phyloP scores from a whole-genome alignment of 2,329 filamentous ascomycete species.

The Lasiodiplodia gonubiensis region DNA sequence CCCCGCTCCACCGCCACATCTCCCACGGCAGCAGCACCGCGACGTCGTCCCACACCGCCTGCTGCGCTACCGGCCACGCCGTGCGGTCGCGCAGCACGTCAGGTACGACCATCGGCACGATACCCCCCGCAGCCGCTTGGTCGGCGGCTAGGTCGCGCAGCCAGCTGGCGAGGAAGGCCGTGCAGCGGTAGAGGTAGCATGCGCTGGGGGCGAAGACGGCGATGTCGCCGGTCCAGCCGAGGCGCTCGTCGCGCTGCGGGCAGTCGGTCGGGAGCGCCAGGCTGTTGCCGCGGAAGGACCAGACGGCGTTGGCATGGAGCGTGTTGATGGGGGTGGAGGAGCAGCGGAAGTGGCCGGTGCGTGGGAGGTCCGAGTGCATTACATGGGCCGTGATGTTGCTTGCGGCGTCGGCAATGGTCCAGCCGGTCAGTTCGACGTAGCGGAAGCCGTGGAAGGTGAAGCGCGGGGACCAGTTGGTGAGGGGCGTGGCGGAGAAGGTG shows the following conservation, averaged over 20 bases:
- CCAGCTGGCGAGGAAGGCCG: constrained; percentile 59
- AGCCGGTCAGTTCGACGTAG: constrained; percentile 57
- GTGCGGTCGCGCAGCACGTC: constrained; percentile 28
- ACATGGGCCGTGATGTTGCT: constrained; percentile 46
- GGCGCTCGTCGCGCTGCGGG: constrained; percentile 61
- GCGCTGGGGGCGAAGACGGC: constrained; percentile 59
- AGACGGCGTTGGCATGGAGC: constrained; percentile 61
- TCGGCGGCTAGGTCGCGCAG: constrained; percentile 54
- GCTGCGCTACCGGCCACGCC: constrained; percentile 28
- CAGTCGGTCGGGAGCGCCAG: constrained; percentile 64
- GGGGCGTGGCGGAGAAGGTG: constrained; percentile 39
- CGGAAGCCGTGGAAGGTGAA: constrained; percentile 63
- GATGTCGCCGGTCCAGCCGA: constrained; percentile 61
- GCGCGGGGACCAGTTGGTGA: constrained; percentile 51
- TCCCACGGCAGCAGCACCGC: constrained; percentile 46
- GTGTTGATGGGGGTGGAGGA: constrained; percentile 60
- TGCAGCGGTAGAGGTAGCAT: constrained; percentile 60
- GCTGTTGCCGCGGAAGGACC: constrained; percentile 66
- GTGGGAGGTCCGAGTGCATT: constrained; percentile 60
- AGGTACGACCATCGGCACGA: constrained; percentile 35
- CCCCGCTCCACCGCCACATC: constrained; percentile 44
- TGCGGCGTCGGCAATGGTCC: constrained; percentile 39
- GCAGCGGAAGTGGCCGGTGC: constrained; percentile 58
- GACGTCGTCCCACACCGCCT: constrained; percentile 50
- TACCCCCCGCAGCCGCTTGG: constrained; percentile 36